Base-by-base conservation (phyloP, 768 basidiomycete genomes). In the Serendipita sp. region DNA sequence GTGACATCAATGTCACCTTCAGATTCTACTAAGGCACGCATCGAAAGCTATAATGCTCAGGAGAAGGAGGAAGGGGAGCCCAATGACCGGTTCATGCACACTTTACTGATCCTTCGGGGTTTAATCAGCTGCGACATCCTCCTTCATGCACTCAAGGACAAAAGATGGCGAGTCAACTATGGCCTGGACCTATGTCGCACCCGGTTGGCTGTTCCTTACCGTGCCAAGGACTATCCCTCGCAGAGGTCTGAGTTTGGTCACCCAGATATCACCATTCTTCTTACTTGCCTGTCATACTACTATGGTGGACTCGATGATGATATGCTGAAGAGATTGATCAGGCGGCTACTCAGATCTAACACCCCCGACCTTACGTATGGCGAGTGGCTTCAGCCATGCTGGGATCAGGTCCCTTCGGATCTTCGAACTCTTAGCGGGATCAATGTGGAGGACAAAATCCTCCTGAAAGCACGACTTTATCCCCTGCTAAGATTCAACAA, bases 141-240 rank as follows among this genome's bases (percentile, higher is more conserved):
- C 1, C 44, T 71, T 1, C 75, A 76, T 56, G 70, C 71, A 0
- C 69, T 83, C 0, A 70, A 69, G 35, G 72, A 75, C 16, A 74
- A 72, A 54, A 75, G 79, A 11, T 82, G 80, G 79, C 69, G 81
- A 35, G 81, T 82, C 0, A 77, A 82, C 51, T 83, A 79, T 66
- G 81, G 81, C 1, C 74, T 81, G 4, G 77, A 78, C 56, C 68
- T 68, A 1, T 66, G 52, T 3, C 75, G 81, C 2, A 75, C 79
- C 1, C 70, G 78, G 67, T 74, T 82, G 0, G 80, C 81, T 0
- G 79, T 82, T 0, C 81, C 81, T 0, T 82, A 18, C 48, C 73
- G 76, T n/a, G 81, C 81, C 0, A 82, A 73, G 48, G 81, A 82
- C 58, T 71, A 76, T 3, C 81, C 81, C 0, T 72, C 78, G 13